Percentiles rank a stretch among this genome's conserved stretches.
phyloP scores from a whole-genome alignment of 331 rosid species.

The Quercus phellos region DNA sequence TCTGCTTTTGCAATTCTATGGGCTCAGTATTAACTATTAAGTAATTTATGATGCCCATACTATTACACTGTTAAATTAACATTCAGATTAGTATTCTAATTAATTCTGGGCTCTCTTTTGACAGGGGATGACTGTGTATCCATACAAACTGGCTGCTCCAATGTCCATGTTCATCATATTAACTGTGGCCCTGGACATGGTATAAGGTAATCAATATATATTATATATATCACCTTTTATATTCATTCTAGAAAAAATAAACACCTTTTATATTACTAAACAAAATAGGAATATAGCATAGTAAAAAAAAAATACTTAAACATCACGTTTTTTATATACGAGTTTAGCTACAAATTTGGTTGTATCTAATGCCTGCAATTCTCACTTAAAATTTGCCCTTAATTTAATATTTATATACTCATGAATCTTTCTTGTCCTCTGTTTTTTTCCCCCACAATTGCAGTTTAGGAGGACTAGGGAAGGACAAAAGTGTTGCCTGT shows the following conservation, averaged over 20 bases:
- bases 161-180: conserved; percentile 78
- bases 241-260: too few relatives aligned
- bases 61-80: neutral
- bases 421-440: neutral
- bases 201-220: conserved; percentile 54
- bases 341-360: too few relatives aligned
- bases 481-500: conserved; percentile 68
- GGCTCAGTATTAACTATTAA: neutral
- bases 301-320: too few relatives aligned
- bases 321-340: too few relatives aligned
- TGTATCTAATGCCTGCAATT: too few relatives aligned
- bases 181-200: conserved; percentile 99
- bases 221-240: too few relatives aligned
- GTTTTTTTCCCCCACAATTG: neutral
- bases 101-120: neutral
- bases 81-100: conserved; percentile 11
- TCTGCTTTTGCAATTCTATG: conserved; percentile 23
- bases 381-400: too few relatives aligned
- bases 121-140: conserved; percentile 98
- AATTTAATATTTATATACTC: too few relatives aligned
- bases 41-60: neutral
- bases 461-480: conserved; percentile 86
- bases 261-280: too few relatives aligned
- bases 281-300: too few relatives aligned
- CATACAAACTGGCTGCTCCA: conserved; percentile 92